Percentiles rank a stretch among this genome's conserved stretches.
Evolutionary conservation across 768 basidiomycete species (phyloP).

Genomic region (Daedalea quercina): DNA sequence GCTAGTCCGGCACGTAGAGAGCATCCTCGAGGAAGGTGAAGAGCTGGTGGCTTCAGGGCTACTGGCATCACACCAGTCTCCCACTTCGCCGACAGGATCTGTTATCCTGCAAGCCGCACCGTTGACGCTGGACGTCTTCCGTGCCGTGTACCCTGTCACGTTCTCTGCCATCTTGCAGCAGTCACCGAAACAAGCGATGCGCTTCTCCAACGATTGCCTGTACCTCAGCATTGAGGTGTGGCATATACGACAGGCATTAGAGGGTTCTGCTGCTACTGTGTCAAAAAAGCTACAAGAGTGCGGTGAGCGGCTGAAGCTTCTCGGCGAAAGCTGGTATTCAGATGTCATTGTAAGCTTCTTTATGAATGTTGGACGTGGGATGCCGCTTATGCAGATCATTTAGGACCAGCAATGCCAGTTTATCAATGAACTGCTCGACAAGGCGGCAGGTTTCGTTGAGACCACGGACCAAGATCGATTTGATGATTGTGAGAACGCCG

Average conservation of each 20-base stretch:
- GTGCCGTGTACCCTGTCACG: slow-evolving; percentile 69
- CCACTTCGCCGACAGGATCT: slow-evolving; percentile 10
- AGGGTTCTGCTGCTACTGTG: slow-evolving; percentile 14
- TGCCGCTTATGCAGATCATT: not conserved
- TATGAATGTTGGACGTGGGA: not conserved
- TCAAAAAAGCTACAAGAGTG: slow-evolving; percentile 48
- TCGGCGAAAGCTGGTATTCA: slow-evolving; percentile 68
- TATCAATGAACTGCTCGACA: slow-evolving; percentile 41
- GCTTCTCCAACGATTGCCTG: slow-evolving; percentile 76
- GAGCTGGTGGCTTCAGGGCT: slow-evolving; percentile 54
- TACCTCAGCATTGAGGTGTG: slow-evolving; percentile 55
- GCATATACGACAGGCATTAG: slow-evolving; percentile 22
- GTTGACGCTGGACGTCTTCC: slow-evolving; percentile 69
- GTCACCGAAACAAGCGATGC: slow-evolving; percentile 52
- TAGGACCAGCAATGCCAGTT: slow-evolving; percentile 45
- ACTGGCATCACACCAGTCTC: slow-evolving; percentile 29
- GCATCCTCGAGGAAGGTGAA: slow-evolving; percentile 59
- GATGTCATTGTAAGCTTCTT: slow-evolving; percentile 53
- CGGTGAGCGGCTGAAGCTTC: slow-evolving; percentile 39
- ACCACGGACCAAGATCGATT: slow-evolving; percentile 69
- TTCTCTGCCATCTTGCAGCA: slow-evolving; percentile 39
- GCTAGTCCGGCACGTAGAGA: slow-evolving; percentile 50
- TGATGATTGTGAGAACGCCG: slow-evolving; percentile 66
- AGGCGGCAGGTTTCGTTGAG: slow-evolving; percentile 60
- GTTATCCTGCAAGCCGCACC: slow-evolving; percentile 56